A percentile compares a stretch with the other conserved stretches of the same genome.
Evolutionary conservation across 2,329 filamentous ascomycete species (phyloP).

Genomic region (Ascosphaera apis): DNA sequence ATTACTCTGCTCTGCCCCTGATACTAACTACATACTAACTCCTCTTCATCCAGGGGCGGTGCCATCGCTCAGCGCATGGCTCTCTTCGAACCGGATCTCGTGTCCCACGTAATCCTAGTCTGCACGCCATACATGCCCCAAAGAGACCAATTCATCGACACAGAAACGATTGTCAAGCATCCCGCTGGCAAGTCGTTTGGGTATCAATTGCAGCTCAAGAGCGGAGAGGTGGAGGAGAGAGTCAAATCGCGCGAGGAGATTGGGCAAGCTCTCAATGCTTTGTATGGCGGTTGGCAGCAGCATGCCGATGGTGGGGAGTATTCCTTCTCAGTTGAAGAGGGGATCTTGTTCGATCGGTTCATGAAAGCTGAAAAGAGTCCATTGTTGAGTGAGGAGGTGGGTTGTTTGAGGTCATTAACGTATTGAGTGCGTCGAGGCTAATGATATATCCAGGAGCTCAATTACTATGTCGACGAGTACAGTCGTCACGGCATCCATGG

Average conservation of each 20-base stretch:
- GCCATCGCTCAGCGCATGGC: slow-evolving; percentile 51
- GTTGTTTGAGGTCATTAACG: slow-evolving; percentile 4
- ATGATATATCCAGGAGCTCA: slow-evolving; percentile 34
- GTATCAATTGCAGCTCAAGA: slow-evolving; percentile 66
- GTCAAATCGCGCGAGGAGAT: slow-evolving; percentile 38
- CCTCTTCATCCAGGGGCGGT: slow-evolving; percentile 36
- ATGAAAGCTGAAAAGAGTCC: slow-evolving; percentile 31
- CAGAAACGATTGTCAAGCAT: slow-evolving; percentile 35
- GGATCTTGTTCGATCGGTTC: slow-evolving; percentile 41
- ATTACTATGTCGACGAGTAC: slow-evolving; percentile 56
- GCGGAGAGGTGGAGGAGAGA: slow-evolving; percentile 38
- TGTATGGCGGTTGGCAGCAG: slow-evolving; percentile 44
- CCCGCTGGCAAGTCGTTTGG: slow-evolving; percentile 34
- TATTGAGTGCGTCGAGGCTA: not conserved
- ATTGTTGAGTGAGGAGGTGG: slow-evolving; percentile 38
- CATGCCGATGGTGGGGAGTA: slow-evolving; percentile 23
- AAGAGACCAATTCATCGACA: slow-evolving; percentile 26
- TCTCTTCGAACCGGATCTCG: slow-evolving; percentile 47
- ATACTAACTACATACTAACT: not conserved
- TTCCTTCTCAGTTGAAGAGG: slow-evolving; percentile 36
- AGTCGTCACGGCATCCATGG: slow-evolving; percentile 50
- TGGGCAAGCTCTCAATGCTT: slow-evolving; percentile 42
- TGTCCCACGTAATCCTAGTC: slow-evolving; percentile 54
- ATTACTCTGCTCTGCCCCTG: not conserved
- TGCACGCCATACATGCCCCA: slow-evolving; percentile 54